Evolutionary conservation across 495 filamentous ascomycete genomes (phyloP).

Genomic region (Penicillium arizonense): DNA sequence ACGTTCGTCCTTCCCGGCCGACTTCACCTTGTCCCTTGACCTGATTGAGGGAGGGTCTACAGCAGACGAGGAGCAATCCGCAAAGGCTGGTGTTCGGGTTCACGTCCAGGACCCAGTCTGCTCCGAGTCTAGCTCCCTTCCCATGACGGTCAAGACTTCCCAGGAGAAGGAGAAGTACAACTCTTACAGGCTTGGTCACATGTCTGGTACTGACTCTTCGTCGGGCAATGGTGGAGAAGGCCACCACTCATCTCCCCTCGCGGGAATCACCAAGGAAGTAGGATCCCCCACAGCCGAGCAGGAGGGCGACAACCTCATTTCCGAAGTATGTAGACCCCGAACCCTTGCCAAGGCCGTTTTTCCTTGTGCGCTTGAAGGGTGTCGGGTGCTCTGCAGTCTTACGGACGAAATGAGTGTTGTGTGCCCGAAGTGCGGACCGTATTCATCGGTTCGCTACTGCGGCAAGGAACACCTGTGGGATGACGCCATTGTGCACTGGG

Average conservation of each 20-base stretch:
- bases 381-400: slow-evolving; percentile 52
- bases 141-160: no score
- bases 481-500: slow-evolving; percentile 37
- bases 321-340: neutral
- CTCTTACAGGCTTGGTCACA: no score
- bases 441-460: slow-evolving; percentile 40
- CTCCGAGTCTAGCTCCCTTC: no score
- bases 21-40: neutral
- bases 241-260: no score
- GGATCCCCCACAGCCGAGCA: neutral
- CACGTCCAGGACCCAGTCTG: no score
- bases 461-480: slow-evolving; percentile 31
- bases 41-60: no score
- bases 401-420: slow-evolving; percentile 35
- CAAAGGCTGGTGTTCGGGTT: no score
- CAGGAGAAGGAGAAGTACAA: no score
- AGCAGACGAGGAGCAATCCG: neutral
- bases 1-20: neutral
- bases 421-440: slow-evolving; percentile 47
- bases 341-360: slow-evolving; percentile 12
- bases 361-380: slow-evolving; percentile 27
- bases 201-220: no score
- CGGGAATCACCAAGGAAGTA: neutral
- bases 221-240: no score
- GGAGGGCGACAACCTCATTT: neutral